phyloP scores from a whole-genome alignment of 768 basidiomycete genomes.

The Panaeolus papilionaceus region DNA sequence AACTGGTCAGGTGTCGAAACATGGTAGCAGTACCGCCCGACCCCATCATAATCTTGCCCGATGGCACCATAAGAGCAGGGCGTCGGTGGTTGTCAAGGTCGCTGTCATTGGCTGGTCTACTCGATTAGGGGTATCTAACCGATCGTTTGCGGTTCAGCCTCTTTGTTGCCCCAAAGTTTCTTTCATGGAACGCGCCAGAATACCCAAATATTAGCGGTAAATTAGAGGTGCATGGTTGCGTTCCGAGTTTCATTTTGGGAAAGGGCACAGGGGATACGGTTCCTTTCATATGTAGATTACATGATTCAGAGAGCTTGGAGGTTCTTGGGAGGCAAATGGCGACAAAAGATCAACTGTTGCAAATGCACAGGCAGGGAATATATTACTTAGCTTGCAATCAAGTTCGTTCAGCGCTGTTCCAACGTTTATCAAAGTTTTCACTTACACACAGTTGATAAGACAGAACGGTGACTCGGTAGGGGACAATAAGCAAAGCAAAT shows the following conservation, averaged over 20 bases:
- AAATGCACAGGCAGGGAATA: neutral
- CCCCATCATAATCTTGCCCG: neutral
- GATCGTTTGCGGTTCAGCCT: neutral
- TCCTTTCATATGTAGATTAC: neutral
- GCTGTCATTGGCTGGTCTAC: neutral
- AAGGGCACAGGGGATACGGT: constrained; percentile 6
- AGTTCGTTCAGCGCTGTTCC: neutral
- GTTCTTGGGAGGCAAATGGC: neutral
- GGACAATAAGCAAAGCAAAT: neutral
- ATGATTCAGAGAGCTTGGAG: constrained; percentile 21
- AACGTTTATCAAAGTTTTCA: neutral
- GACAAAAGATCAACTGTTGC: neutral
- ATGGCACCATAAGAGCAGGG: neutral
- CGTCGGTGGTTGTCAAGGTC: neutral
- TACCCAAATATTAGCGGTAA: neutral
- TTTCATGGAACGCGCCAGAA: neutral
- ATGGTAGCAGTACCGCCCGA: neutral
- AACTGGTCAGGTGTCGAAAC: neutral
- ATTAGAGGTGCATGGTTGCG: neutral
- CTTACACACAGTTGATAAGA: neutral
- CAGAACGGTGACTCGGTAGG: neutral
- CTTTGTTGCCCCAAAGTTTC: neutral
- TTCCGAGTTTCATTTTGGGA: constrained; percentile 3
- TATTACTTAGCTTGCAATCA: neutral
- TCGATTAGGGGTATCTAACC: neutral